Evolutionary conservation across 1,284 basidiomycete genomes (phyloP).

Genomic region (Phaffia rhodozyma): DNA sequence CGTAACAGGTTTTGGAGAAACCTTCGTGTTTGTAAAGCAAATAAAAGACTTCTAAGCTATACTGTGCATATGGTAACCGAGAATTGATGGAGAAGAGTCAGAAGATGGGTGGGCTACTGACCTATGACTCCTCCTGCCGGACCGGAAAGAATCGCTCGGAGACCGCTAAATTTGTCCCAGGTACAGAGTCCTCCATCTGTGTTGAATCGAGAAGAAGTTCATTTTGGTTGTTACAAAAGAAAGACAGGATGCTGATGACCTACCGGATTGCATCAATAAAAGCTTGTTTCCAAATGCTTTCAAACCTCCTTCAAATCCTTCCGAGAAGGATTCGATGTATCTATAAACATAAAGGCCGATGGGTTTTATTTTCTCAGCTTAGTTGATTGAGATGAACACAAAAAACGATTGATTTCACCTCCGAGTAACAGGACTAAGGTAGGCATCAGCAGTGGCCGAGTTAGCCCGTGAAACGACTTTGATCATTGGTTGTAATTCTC

Average conservation of each 20-base stretch:
- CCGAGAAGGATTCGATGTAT: no score
- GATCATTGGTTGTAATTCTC: conserved; percentile 57
- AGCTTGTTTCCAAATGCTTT: neutral
- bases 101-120: conserved; percentile 61
- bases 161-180: conserved; percentile 61
- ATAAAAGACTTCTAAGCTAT: no score
- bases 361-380: no score
- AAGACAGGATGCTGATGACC: no score
- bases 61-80: neutral
- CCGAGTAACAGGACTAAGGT: conserved; percentile 67
- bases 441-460: conserved; percentile 89
- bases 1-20: neutral
- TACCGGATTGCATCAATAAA: conserved; percentile 57
- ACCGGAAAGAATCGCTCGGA: conserved; percentile 77
- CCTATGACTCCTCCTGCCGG: conserved; percentile 83
- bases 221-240: no score
- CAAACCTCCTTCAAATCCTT: neutral
- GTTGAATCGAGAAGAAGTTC: no score
- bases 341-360: no score
- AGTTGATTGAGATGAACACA: no score
- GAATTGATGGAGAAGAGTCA: neutral
- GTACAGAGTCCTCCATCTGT: conserved; percentile 55
- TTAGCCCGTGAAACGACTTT: conserved; percentile 53
- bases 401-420: no score
- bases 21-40: no score